Percentiles rank a stretch among this genome's conserved stretches.
phyloP scores from a whole-genome alignment of 2,329 filamentous ascomycete species.

The Neonectria punicea region DNA sequence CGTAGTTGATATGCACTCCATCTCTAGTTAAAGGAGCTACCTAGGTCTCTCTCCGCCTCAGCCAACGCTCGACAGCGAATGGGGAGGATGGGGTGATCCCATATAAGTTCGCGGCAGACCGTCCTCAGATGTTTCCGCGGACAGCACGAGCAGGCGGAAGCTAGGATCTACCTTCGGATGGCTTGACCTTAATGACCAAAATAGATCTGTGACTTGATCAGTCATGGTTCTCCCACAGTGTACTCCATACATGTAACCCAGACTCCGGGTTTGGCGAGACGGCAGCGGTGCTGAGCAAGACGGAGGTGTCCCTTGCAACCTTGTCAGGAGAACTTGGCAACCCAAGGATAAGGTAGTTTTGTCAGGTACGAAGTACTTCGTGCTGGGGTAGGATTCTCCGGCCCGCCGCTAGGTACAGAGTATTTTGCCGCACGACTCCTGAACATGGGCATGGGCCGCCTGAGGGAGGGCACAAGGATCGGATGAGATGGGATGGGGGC shows the following conservation, averaged over 20 bases:
- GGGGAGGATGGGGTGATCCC: neutral
- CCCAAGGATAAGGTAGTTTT: neutral
- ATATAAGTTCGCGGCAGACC: neutral
- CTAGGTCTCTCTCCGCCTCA: neutral
- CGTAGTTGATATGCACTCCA: neutral
- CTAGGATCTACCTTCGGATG: slow-evolving; percentile 5
- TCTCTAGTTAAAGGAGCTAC: neutral
- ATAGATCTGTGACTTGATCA: slow-evolving; percentile 21
- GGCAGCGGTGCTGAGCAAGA: neutral
- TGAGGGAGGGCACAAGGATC: slow-evolving; percentile 1
- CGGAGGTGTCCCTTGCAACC: neutral
- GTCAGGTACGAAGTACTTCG: neutral
- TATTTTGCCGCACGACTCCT: slow-evolving; percentile 2
- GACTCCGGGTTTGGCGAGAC: neutral
- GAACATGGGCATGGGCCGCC: slow-evolving; percentile 1
- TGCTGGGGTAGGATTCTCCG: neutral
- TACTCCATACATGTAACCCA: neutral
- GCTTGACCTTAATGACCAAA: slow-evolving; percentile 24
- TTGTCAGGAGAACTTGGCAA: slow-evolving; percentile 2
- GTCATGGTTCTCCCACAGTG: neutral
- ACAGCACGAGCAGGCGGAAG: neutral
- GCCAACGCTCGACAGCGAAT: neutral
- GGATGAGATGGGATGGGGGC: slow-evolving; percentile 4
- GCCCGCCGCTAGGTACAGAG: neutral
- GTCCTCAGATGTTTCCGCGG: neutral